A percentile compares a stretch with the other conserved stretches of the same genome.
These are phyloP conservation scores for Daldinia caldariorum DNA, from an alignment of 495 filamentous ascomycete genomes.

Conservation along the genomic window DNA sequence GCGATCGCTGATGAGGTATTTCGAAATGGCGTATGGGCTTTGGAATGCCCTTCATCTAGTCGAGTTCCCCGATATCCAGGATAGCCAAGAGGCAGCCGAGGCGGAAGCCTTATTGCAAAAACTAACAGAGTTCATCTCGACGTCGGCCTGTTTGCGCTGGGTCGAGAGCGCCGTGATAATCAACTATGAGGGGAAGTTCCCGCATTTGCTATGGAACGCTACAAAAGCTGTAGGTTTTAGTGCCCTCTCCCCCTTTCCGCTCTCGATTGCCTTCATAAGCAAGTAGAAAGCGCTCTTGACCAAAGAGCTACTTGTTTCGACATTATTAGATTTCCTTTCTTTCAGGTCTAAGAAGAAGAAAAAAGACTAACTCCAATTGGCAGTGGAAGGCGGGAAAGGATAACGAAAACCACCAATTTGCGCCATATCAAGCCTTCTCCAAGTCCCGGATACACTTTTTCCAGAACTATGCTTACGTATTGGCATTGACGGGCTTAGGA, in stretches of 20 bases:
- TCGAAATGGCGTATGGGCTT: constrained; percentile 47
- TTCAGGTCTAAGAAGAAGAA: background rate
- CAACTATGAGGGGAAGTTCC: constrained; percentile 41
- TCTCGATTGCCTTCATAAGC: background rate
- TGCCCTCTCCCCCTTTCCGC: background rate
- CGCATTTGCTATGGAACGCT: constrained; percentile 39
- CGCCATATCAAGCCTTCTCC: constrained; percentile 28
- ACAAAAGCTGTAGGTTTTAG: constrained; percentile 19
- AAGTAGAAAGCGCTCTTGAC: background rate
- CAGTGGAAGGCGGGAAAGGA: constrained; percentile 14
- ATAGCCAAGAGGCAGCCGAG: constrained; percentile 25
- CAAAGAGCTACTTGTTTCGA: background rate
- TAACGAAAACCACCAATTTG: constrained; percentile 9
- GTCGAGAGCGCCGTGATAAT: constrained; percentile 45
- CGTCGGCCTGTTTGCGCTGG: constrained; percentile 42
- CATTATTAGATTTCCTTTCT: too few relatives aligned
- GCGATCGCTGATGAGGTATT: constrained; percentile 29
- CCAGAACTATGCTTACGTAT: constrained; percentile 16
- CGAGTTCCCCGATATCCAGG: constrained; percentile 27
- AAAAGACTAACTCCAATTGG: background rate
- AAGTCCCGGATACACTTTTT: constrained; percentile 15
- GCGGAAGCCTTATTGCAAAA: constrained; percentile 26
- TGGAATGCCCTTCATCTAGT: constrained; percentile 37
- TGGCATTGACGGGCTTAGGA: constrained; percentile 27
- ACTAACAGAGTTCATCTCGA: constrained; percentile 26